Evolutionary conservation across 805 yeast species (phyloP), one percentile per base, ranked within the genome.

Genomic region (Isabelozyma pseudorhagii): DNA sequence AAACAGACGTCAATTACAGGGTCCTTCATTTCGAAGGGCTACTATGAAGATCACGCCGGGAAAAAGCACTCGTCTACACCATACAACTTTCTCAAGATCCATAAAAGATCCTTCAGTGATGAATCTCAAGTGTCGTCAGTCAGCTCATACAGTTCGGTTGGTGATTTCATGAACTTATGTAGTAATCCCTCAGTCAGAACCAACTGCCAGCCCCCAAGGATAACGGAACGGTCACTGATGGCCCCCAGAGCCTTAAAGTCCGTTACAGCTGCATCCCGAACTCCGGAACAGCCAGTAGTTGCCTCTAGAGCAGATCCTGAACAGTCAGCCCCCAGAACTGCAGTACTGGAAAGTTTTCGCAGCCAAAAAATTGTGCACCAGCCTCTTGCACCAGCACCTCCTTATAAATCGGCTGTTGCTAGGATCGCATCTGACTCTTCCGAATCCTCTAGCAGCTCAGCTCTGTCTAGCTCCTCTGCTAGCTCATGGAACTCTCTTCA

Each of bases 101-200:
- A 54, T 43, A 60, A 62, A 41, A 50, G 77, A 46, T 60, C 61
- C 9, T 67, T 69, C 49, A 70, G 75, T 42, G 75, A 72, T 34
- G 75, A 72, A 46, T 69, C 75, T 1, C 62, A 58, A 15, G 72
- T 68, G 1, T 69, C 75, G 5, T 67, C 75, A 0, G 67, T 71
- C 10, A 68, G 74, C 50, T 64, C 72, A 0, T 66, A 69, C 49
- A 68, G 72, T 50, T 63, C 74, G 1, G 55, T 66, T 14, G 72
- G 70, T 1, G 75, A 69, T 41, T 54, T 64, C 18, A 51, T 63
- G 52, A 62, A 59, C 42, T 54, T 58, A 21, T n/a, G 38, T 11
- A n/a, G 15, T 14, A 14, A 42, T n/a, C 36, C 36, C 5, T 42
- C 45, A 13, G 27, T 42, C 7, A 42, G 45, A 28, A 42, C 38